phyloP scores from a whole-genome alignment of 495 filamentous ascomycete genomes.

The Neurospora sp. region DNA sequence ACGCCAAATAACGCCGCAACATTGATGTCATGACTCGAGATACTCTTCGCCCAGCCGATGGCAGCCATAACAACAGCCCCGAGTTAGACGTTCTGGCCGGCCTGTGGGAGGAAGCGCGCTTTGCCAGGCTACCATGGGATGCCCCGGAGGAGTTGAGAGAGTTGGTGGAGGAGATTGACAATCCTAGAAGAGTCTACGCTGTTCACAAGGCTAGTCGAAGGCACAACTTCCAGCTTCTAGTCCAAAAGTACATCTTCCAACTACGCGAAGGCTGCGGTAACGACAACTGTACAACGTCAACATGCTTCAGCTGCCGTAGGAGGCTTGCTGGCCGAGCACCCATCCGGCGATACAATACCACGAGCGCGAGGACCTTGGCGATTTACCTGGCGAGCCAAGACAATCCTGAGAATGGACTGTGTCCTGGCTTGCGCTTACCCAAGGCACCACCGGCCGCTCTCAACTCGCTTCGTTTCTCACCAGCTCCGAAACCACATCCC shows the following conservation, averaged over 20 bases:
- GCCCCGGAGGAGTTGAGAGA: constrained; percentile 41
- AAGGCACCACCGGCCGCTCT: constrained; percentile 28
- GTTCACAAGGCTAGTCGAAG: constrained; percentile 41
- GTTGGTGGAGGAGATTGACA: constrained; percentile 38
- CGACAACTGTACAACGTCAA: constrained; percentile 58
- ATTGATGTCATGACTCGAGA: constrained; percentile 47
- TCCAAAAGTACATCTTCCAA: constrained; percentile 63
- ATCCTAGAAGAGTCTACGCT: constrained; percentile 41
- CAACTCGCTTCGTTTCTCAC: constrained; percentile 27
- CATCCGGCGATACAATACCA: constrained; percentile 58
- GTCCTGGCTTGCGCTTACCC: constrained; percentile 40
- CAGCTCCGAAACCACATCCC: constrained; percentile 14
- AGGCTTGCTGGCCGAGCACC: constrained; percentile 53
- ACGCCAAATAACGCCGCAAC: background rate
- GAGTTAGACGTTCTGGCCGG: constrained; percentile 33
- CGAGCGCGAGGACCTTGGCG: constrained; percentile 67
- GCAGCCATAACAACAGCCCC: constrained; percentile 3
- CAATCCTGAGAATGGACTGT: constrained; percentile 64
- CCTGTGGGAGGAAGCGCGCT: constrained; percentile 42
- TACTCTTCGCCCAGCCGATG: constrained; percentile 28
- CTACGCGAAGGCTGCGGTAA: constrained; percentile 72
- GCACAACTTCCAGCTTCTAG: constrained; percentile 42
- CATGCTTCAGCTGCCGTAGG: constrained; percentile 70
- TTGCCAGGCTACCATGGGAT: constrained; percentile 40
- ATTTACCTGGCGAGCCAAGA: constrained; percentile 70